Evolutionary conservation across 441 rosid species (phyloP).

Genomic region (Capsella rubella): DNA sequence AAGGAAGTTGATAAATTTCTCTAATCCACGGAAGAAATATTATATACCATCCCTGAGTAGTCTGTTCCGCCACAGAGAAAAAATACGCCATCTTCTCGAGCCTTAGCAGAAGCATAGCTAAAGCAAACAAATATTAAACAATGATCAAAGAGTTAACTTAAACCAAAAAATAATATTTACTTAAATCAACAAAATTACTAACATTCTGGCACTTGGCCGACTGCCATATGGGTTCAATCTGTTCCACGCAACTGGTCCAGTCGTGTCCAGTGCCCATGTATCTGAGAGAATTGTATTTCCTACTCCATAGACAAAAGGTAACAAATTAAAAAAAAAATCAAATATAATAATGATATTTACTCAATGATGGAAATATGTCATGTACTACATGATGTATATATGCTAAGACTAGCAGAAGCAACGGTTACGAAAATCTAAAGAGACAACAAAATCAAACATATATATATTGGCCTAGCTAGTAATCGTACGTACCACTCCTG

Average conservation of each 20-base stretch:
- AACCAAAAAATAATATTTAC: slow-evolving; percentile 5
- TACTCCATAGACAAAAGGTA: slow-evolving; percentile 35
- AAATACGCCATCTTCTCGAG: slow-evolving; percentile 84
- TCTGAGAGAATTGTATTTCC: slow-evolving; percentile 78
- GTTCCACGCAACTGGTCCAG: slow-evolving; percentile 75
- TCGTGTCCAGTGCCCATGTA: slow-evolving; percentile 89
- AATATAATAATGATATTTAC: not conserved
- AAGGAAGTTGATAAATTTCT: too few species aligned
- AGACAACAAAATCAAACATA: too few species aligned
- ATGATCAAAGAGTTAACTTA: slow-evolving; percentile 32
- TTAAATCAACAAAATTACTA: slow-evolving; percentile 48
- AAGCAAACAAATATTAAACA: slow-evolving; percentile 30
- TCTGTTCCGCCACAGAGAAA: slow-evolving; percentile 93
- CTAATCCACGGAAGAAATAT: not conserved
- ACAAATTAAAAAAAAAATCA: not conserved
- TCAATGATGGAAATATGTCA: not conserved
- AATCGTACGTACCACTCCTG: slow-evolving; percentile 59
- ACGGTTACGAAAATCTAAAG: not conserved
- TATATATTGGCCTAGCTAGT: too few species aligned
- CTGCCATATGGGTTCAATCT: slow-evolving; percentile 76
- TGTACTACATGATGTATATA: not conserved
- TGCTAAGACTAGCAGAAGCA: not conserved
- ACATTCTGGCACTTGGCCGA: slow-evolving; percentile 84
- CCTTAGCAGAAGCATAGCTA: slow-evolving; percentile 91
- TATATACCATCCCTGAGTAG: slow-evolving; percentile 66